phyloP scores from a whole-genome alignment of 345 rosid genomes.

The Murraya paniculata region DNA sequence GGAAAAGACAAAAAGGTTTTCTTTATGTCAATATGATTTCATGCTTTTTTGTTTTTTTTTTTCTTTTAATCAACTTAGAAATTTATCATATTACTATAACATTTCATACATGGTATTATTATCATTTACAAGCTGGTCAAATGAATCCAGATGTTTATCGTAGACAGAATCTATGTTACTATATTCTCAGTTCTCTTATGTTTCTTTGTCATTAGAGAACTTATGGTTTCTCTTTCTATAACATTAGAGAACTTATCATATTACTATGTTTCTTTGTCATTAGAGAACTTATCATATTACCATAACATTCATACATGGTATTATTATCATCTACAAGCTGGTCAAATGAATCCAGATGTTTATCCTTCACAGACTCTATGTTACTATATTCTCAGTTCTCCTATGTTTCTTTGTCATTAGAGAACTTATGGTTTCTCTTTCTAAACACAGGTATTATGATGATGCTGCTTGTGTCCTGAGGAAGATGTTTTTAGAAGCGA shows the following conservation, averaged over 20 bases:
- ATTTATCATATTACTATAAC: neutral
- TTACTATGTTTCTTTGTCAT: no score
- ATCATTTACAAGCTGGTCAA: neutral
- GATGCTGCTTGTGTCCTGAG: constrained; percentile 97
- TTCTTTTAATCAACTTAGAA: neutral
- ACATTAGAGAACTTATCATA: no score
- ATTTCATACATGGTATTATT: neutral
- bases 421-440: constrained; percentile 10
- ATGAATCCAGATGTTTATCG: neutral
- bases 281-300: no score
- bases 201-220: neutral
- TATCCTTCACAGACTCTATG: neutral
- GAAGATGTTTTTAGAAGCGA: constrained; percentile 96
- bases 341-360: neutral
- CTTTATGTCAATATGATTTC: neutral
- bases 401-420: neutral
- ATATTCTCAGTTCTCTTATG: neutral
- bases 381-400: neutral
- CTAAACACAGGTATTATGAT: constrained; percentile 74
- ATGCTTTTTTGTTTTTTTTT: neutral
- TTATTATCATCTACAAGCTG: neutral
- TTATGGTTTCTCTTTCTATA: constrained; percentile 10
- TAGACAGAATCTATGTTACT: neutral
- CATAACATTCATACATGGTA: no score
- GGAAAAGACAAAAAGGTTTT: neutral